Evolutionary conservation across 2,329 filamentous ascomycete species (phyloP).

Genomic region (Hypoxylon sp.): DNA sequence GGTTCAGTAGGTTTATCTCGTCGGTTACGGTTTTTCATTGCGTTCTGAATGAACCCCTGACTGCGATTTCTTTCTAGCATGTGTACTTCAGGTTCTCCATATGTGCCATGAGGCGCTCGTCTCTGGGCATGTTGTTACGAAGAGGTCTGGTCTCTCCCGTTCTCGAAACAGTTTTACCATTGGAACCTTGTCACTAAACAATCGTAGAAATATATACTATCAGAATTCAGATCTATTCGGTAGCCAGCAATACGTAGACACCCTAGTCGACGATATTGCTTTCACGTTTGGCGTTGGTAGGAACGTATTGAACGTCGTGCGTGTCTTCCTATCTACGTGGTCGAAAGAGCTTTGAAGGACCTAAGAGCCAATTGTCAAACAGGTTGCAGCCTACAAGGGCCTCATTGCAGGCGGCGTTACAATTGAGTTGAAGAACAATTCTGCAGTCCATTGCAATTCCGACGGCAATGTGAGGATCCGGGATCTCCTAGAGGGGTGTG

Average conservation of each 20-base stretch:
- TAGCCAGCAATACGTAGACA: constrained; percentile 76
- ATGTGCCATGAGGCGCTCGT: constrained; percentile 70
- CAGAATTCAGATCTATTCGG: constrained; percentile 79
- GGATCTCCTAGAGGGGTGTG: not conserved
- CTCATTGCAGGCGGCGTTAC: constrained; percentile 71
- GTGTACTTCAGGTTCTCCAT: constrained; percentile 69
- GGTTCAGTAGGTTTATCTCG: constrained; percentile 48
- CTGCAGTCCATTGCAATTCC: constrained; percentile 48
- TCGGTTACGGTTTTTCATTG: constrained; percentile 1
- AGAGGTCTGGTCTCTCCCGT: constrained; percentile 62
- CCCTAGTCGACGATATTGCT: constrained; percentile 79
- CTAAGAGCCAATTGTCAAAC: constrained; percentile 6
- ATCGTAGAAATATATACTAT: constrained; percentile 81
- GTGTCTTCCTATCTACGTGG: constrained; percentile 45
- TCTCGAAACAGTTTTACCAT: not conserved
- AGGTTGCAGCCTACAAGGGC: constrained; percentile 82
- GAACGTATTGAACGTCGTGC: constrained; percentile 76
- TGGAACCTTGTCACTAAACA: constrained; percentile 21
- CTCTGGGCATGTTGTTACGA: constrained; percentile 68
- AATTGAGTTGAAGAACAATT: constrained; percentile 52
- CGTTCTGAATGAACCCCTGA: constrained; percentile 13
- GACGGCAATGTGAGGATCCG: constrained; percentile 50
- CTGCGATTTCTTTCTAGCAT: constrained; percentile 56
- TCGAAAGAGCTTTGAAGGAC: not conserved
- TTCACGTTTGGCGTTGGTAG: constrained; percentile 75